Conservation (phyloP, 2,329 filamentous ascomycete genomes). For the Aspergillus pseudoviridinutans region DNA sequence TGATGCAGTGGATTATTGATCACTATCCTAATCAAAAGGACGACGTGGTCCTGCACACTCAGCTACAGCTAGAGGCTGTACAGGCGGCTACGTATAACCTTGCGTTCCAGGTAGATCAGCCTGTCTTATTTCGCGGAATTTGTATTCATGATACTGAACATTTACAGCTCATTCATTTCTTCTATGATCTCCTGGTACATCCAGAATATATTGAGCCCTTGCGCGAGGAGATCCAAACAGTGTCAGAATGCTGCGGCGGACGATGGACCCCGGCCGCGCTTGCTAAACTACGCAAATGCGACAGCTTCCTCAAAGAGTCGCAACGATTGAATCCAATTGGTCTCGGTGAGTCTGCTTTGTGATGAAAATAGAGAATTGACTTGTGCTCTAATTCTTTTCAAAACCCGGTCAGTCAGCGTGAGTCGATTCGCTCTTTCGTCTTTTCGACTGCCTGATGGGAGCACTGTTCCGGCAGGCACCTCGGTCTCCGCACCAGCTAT, state of each 20-base stretch:
- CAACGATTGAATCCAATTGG: conserved; percentile 16
- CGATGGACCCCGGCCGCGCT: background rate
- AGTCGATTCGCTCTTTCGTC: background rate
- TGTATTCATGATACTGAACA: background rate
- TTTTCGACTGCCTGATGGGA: background rate
- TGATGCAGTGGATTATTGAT: background rate
- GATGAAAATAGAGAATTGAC: background rate
- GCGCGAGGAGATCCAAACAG: background rate
- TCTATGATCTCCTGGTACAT: background rate
- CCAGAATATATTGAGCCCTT: conserved; percentile 1
- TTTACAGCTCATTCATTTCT: background rate
- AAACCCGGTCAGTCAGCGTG: background rate
- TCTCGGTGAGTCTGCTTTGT: conserved; percentile 9
- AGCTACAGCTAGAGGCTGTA: background rate
- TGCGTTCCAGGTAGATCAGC: background rate
- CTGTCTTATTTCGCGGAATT: background rate
- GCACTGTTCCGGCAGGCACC: background rate
- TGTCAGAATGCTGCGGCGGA: background rate
- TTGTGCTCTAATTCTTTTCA: background rate
- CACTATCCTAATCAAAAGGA: background rate
- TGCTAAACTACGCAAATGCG: conserved; percentile 13
- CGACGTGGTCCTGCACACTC: background rate
- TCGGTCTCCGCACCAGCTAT: background rate
- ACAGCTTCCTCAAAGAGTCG: conserved; percentile 24
- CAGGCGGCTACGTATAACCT: background rate